Evolutionary conservation across 164 flowering plant genomes (phyloP), one percentile per base, ranked within the genome.

Genomic region (Nelumbo lutea): DNA sequence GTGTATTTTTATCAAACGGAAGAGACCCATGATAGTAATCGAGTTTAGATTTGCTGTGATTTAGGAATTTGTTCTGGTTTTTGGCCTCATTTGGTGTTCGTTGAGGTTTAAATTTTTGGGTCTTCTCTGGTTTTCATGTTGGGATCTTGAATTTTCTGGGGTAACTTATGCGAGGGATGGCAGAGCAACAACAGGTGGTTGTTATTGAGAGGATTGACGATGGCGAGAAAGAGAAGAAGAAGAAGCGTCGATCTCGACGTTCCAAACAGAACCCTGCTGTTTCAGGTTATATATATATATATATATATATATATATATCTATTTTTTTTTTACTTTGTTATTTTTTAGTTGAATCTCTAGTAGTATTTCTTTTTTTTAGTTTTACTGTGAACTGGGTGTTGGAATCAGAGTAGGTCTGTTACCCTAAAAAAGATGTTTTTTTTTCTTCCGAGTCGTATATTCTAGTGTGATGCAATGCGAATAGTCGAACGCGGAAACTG

Each of bases 181-280:
- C 68, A 59, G 79, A 53, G 15, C 57, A 61, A 60, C 80, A 72
- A 27, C 27, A 27, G 27, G 27, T 27, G 56, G 52, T 78, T 15
- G 79, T 74, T 27, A 76, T 73, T 39, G 85, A 81, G 64, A 75
- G 71, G 67, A 61, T 63, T 4, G 90, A 75, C 53, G 87, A 82
- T 60, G 79, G 70, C 6, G 84, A 80, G 42, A 87, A 78, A 70
- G 92, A 90, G 64, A 90, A 83, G 90, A 87, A 80, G 84, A 88
- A 83, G 79, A 88, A 77, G 78, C 91, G 94, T 52, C 85, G 96
- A 42, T 61, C 86, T 77, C 88, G 93, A 13, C 86, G 87, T 52
- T 66, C 87, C 48, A 89, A 86, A 67, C 83, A 80, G 27, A 80
- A 72, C 70, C 67, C 78, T 66, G 57, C 79, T 9, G 59, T 65